Conservation (phyloP, 2,329 filamentous ascomycete species). For the Trichoderma citrinoviride region DNA sequence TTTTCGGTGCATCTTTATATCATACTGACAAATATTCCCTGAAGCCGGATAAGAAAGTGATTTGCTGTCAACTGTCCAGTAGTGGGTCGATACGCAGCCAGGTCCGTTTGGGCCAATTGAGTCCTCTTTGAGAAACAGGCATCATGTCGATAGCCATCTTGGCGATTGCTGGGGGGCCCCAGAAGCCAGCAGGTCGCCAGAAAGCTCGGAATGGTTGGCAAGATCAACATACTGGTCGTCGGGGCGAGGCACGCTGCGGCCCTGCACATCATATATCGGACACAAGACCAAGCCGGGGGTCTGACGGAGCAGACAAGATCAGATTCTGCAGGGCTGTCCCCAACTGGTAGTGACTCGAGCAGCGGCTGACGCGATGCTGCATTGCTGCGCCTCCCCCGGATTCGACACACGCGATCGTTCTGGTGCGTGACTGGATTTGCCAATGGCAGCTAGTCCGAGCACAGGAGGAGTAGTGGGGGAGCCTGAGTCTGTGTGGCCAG, state of each 20-base stretch:
- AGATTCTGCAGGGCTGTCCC: conserved; percentile 1
- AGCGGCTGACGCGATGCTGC: neutral
- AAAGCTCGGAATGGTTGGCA: neutral
- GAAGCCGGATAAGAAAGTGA: conserved; percentile 15
- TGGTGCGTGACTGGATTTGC: neutral
- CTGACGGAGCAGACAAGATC: neutral
- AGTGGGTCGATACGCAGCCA: conserved; percentile 16
- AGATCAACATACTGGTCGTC: neutral
- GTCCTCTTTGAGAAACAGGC: conserved; percentile 1
- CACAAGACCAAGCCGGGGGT: neutral
- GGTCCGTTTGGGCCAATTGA: conserved; percentile 10
- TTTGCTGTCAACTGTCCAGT: conserved; percentile 14
- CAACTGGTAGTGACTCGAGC: neutral
- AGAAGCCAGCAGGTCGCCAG: neutral
- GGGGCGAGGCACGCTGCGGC: neutral
- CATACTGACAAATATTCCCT: conserved; percentile 16
- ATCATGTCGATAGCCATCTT: conserved; percentile 4
- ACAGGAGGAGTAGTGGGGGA: neutral
- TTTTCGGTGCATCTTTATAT: conserved; percentile 10
- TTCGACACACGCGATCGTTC: neutral
- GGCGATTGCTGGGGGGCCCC: neutral
- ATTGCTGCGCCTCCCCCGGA: conserved; percentile 18
- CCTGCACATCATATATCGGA: neutral
- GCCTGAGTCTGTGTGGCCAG: too few relatives aligned
- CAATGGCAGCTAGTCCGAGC: neutral